Conservation (phyloP, 768 basidiomycete genomes). For the Naematelia encephala region DNA sequence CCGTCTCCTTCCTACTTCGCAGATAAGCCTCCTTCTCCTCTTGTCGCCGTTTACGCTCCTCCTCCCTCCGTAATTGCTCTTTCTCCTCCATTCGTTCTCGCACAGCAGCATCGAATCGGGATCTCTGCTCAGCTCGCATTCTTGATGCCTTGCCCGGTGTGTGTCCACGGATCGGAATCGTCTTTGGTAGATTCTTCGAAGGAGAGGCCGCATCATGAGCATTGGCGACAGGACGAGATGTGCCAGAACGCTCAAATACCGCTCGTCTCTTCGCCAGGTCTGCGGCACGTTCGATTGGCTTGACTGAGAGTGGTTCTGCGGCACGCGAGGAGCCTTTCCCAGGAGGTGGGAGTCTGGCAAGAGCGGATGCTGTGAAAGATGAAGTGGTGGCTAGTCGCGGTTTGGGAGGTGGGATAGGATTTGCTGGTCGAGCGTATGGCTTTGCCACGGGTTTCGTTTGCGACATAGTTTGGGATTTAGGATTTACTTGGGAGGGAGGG, state of each 20-base stretch:
- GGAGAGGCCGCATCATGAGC: no score
- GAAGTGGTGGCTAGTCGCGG: constrained; percentile 4
- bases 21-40: constrained; percentile 20
- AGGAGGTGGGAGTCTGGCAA: constrained; percentile 26
- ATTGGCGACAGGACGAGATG: background rate
- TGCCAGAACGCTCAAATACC: constrained; percentile 17
- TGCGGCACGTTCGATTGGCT: constrained; percentile 16
- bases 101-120: constrained; percentile 15
- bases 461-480: background rate
- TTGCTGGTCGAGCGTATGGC: background rate
- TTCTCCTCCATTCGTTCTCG: constrained; percentile 17
- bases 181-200: constrained; percentile 9
- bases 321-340: constrained; percentile 24
- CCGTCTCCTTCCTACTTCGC: constrained; percentile 24
- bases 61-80: constrained; percentile 4
- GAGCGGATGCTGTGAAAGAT: constrained; percentile 22
- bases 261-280: constrained; percentile 15
- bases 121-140: constrained; percentile 14
- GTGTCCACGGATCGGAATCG: constrained; percentile 22
- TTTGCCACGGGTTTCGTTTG: background rate
- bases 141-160: constrained; percentile 31
- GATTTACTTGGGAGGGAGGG: background rate
- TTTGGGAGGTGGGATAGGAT: background rate
- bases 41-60: constrained; percentile 5
- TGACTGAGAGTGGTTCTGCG: constrained; percentile 9